Conservation (phyloP, 2,329 filamentous ascomycete species). For the Coccinonectria pachysandricola region DNA sequence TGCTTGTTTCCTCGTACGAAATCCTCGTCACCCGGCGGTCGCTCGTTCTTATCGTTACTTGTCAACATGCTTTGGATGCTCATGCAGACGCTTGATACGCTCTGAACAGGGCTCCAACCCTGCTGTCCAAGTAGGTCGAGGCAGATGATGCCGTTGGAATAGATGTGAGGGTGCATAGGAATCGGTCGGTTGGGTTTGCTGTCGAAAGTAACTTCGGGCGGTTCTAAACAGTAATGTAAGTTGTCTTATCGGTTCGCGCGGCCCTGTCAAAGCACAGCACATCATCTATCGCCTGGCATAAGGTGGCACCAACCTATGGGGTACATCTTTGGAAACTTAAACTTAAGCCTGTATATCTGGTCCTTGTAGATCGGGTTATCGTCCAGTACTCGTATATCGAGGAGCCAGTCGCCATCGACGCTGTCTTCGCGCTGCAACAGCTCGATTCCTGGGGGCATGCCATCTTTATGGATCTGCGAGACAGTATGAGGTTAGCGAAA, state of each 20-base stretch:
- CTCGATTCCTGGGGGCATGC: constrained; percentile 59
- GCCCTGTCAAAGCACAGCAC: no score
- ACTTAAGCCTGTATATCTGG: constrained; percentile 75
- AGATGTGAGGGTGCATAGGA: constrained; percentile 94
- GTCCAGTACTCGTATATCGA: constrained; percentile 88
- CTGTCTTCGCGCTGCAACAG: constrained; percentile 75
- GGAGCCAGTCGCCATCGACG: constrained; percentile 63
- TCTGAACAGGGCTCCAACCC: constrained; percentile 95
- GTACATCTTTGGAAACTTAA: constrained; percentile 74
- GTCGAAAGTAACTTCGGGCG: constrained; percentile 88
- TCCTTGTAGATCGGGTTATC: constrained; percentile 77
- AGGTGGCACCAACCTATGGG: constrained; percentile 82
- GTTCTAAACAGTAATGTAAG: constrained; percentile 46
- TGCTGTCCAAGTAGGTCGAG: constrained; percentile 80
- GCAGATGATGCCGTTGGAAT: constrained; percentile 97
- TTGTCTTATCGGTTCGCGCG: no score
- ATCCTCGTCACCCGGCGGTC: constrained; percentile 80
- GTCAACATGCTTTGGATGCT: constrained; percentile 97
- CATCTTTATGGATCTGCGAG: constrained; percentile 40
- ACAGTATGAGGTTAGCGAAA: constrained; percentile 6
- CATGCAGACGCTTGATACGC: constrained; percentile 94
- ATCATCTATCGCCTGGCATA: no score
- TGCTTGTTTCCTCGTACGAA: constrained; percentile 75
- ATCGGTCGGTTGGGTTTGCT: constrained; percentile 56
- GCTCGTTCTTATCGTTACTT: constrained; percentile 82